Evolutionary conservation across 2,329 filamentous ascomycete species (phyloP).

Genomic region (Cladosporium sphaerospermum): DNA sequence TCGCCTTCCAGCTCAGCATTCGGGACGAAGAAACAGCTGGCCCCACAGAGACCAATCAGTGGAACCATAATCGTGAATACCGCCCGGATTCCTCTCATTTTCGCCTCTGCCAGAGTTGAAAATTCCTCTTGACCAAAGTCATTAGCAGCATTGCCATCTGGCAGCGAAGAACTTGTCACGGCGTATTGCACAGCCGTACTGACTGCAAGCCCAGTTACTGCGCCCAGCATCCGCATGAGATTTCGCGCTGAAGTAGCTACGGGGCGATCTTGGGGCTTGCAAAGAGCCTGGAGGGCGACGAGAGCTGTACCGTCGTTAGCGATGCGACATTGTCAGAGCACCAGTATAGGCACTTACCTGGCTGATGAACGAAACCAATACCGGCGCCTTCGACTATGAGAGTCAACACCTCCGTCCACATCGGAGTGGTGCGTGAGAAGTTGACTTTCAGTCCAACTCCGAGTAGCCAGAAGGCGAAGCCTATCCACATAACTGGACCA

Average conservation of each 20-base stretch:
- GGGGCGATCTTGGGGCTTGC: constrained; percentile 2
- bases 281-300: constrained; percentile 4
- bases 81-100: constrained; percentile 8
- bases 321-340: not conserved
- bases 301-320: not conserved
- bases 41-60: not conserved
- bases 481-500: constrained; percentile 4
- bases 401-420: not conserved
- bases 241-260: constrained; percentile 3
- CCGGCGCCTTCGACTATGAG: not conserved
- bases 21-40: constrained; percentile 4
- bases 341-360: not conserved
- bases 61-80: constrained; percentile 8
- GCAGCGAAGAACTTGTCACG: not conserved
- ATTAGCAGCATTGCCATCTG: not conserved
- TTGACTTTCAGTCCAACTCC: constrained; percentile 6
- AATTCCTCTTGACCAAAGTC: not conserved
- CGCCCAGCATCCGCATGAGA: constrained; percentile 7
- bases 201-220: constrained; percentile 3
- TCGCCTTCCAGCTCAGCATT: not conserved
- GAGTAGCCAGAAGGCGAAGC: constrained; percentile 5
- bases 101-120: not conserved
- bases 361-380: constrained; percentile 7
- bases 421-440: constrained; percentile 3
- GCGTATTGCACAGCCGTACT: constrained; percentile 8